A percentile compares a stretch with the other conserved stretches of the same genome.
These are phyloP conservation scores for Penicillium manginii DNA, from an alignment of 495 filamentous ascomycete genomes.

Conservation along the genomic window DNA sequence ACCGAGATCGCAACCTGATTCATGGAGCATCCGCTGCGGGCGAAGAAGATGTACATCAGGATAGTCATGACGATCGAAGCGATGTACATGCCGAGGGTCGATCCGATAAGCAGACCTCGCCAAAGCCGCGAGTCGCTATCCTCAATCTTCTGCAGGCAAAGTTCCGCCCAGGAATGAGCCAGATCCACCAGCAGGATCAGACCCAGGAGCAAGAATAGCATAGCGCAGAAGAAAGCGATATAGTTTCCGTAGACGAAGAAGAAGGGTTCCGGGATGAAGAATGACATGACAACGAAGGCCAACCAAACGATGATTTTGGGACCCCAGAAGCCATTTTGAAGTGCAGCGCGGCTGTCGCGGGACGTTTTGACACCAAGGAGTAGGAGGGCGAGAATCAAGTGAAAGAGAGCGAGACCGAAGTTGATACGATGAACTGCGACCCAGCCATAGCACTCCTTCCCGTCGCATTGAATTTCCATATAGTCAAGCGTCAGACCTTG, in stretches of 20 bases:
- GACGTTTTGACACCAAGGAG: slow-evolving; percentile 85
- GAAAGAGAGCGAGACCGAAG: slow-evolving; percentile 94
- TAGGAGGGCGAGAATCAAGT: slow-evolving; percentile 79
- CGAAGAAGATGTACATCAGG: slow-evolving; percentile 97
- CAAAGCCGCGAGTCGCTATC: slow-evolving; percentile 81
- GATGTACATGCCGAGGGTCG: slow-evolving; percentile 92
- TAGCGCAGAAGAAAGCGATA: slow-evolving; percentile 83
- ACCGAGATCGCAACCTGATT: slow-evolving; percentile 83
- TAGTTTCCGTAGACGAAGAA: slow-evolving; percentile 97
- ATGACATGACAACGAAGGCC: slow-evolving; percentile 81
- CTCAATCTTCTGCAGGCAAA: slow-evolving; percentile 93
- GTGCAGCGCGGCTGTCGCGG: slow-evolving; percentile 81
- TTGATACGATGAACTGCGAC: slow-evolving; percentile 97
- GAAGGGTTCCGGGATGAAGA: slow-evolving; percentile 93
- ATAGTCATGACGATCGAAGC: slow-evolving; percentile 90
- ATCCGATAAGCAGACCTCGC: slow-evolving; percentile 85
- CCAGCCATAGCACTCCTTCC: slow-evolving; percentile 92
- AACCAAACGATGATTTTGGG: slow-evolving; percentile 87
- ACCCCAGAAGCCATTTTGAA: slow-evolving; percentile 97
- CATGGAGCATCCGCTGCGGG: slow-evolving; percentile 80
- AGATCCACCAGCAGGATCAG: slow-evolving; percentile 92
- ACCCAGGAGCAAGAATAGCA: slow-evolving; percentile 91
- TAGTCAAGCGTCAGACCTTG: slow-evolving; percentile 91
- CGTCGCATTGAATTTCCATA: slow-evolving; percentile 88
- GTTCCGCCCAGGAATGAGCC: slow-evolving; percentile 97